These are phyloP conservation scores for Verticillium longisporum DNA, from an alignment of 2,329 filamentous ascomycete species.

Conservation along the genomic window DNA sequence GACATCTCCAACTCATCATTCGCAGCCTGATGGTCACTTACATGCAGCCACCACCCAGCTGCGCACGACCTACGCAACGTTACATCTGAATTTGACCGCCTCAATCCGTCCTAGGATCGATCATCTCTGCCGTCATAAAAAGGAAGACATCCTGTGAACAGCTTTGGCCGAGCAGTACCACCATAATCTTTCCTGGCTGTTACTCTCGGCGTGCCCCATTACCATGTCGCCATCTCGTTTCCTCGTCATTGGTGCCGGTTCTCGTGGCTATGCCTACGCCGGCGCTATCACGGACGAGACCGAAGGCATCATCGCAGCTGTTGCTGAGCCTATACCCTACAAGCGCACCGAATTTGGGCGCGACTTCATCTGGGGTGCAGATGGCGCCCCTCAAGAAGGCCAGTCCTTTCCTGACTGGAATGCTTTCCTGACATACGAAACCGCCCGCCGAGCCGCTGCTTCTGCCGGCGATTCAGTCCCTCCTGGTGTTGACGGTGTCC, in stretches of 20 bases:
- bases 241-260: conserved; percentile 77
- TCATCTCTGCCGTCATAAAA: background rate
- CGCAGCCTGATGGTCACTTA: background rate
- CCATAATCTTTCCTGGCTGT: too few relatives aligned
- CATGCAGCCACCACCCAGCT: background rate
- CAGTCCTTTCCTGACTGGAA: conserved; percentile 69
- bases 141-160: background rate
- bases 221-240: conserved; percentile 50
- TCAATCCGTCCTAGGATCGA: too few relatives aligned
- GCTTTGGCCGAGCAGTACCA: background rate
- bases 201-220: background rate
- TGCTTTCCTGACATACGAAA: conserved; percentile 70
- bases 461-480: conserved; percentile 40
- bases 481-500: conserved; percentile 54
- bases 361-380: conserved; percentile 66
- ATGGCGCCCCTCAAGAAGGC: conserved; percentile 26
- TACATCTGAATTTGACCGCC: background rate
- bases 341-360: conserved; percentile 67
- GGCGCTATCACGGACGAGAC: conserved; percentile 57
- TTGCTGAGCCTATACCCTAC: conserved; percentile 75
- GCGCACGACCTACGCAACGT: background rate
- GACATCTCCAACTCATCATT: background rate
- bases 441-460: conserved; percentile 47
- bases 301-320: conserved; percentile 63
- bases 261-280: conserved; percentile 69